phyloP scores from a whole-genome alignment of 495 filamentous ascomycete genomes.

The Aspergillus biplanus region DNA sequence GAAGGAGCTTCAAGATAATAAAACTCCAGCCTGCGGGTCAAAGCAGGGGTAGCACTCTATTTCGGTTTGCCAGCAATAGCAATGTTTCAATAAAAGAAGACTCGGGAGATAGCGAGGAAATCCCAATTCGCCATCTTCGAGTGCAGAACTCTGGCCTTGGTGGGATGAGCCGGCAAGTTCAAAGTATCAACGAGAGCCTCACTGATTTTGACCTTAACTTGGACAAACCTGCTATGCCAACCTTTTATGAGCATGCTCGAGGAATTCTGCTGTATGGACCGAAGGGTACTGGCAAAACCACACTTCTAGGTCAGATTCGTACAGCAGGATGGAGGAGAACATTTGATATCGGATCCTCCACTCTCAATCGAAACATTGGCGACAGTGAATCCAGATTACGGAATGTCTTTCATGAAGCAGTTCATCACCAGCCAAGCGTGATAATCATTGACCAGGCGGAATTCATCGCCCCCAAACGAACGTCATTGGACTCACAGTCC shows the following conservation, averaged over 20 bases:
- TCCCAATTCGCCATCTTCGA: conserved; percentile 23
- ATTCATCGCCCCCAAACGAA: conserved; percentile 66
- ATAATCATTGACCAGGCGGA: conserved; percentile 85
- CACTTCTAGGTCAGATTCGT: conserved; percentile 68
- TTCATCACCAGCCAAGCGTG: conserved; percentile 72
- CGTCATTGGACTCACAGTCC: conserved; percentile 41
- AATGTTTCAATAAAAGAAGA: conserved; percentile 41
- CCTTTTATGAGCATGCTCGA: conserved; percentile 47
- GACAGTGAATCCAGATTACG: conserved; percentile 59
- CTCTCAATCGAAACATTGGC: conserved; percentile 45
- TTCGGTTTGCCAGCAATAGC: conserved; percentile 36
- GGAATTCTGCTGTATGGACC: conserved; percentile 80
- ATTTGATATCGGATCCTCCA: conserved; percentile 61
- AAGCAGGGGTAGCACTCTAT: conserved; percentile 37
- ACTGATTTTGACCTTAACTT: conserved; percentile 53
- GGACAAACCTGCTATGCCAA: conserved; percentile 42
- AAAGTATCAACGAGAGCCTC: conserved; percentile 68
- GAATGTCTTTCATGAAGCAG: conserved; percentile 73
- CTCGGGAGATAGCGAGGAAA: conserved; percentile 22
- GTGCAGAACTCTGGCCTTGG: conserved; percentile 53
- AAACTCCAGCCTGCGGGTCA: conserved; percentile 35
- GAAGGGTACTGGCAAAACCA: conserved; percentile 80
- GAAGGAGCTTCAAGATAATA: conserved; percentile 47
- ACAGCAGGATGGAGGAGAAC: conserved; percentile 70
- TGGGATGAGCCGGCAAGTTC: conserved; percentile 65